Evolutionary conservation across 2,329 filamentous ascomycete species (phyloP).

Genomic region (Onygenales sp.): DNA sequence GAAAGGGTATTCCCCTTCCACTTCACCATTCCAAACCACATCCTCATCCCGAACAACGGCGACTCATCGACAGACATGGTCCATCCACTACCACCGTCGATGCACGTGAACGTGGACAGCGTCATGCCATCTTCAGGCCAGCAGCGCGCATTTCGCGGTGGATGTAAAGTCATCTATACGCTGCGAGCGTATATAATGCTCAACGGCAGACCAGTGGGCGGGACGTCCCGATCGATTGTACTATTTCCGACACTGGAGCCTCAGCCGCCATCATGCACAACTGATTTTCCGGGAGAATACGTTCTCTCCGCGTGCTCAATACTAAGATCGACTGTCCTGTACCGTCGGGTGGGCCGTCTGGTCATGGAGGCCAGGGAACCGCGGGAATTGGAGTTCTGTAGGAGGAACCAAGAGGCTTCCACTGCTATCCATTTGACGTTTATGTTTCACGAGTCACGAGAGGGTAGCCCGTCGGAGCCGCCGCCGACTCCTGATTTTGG

Average conservation of each 20-base stretch:
- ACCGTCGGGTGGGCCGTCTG: not conserved
- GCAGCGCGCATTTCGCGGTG: not conserved
- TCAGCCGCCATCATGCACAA: conserved; percentile 5
- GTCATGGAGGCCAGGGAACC: conserved; percentile 3
- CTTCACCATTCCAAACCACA: conserved; percentile 4
- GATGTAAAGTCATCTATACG: conserved; percentile 3
- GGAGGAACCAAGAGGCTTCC: conserved; percentile 1
- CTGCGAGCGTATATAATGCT: conserved; percentile 1
- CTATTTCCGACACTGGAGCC: conserved; percentile 4
- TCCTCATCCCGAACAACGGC: conserved; percentile 5
- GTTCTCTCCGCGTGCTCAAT: not conserved
- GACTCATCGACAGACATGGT: conserved; percentile 1
- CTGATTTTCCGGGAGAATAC: conserved; percentile 6
- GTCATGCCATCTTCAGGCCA: not conserved
- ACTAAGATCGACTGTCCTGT: not conserved
- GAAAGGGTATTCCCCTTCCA: conserved; percentile 3
- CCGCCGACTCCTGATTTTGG: not conserved
- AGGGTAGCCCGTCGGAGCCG: not conserved
- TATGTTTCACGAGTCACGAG: not conserved
- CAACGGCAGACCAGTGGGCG: not conserved
- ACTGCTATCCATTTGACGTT: not conserved
- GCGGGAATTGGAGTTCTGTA: conserved; percentile 2
- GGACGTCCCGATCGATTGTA: not conserved
- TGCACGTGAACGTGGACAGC: conserved; percentile 1
- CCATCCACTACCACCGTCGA: conserved; percentile 3